Evolutionary conservation across 345 rosid species (phyloP), one percentile per base, ranked within the genome.

Genomic region (Pelargonium nanum): DNA sequence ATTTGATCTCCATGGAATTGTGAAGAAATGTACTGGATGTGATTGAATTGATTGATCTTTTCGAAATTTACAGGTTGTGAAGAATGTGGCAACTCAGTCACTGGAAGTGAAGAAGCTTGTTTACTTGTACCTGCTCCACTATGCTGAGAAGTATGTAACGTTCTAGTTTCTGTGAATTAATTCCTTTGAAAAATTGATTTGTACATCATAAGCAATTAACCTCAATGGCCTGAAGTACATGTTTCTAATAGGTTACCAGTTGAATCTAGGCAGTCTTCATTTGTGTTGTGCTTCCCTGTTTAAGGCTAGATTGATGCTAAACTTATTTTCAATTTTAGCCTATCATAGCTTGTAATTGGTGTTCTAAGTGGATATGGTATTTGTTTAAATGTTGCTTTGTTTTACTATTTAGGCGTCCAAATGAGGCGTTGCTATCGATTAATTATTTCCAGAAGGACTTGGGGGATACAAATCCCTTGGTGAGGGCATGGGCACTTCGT

Each of bases 401-500:
- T 56, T 55, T 69, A 60, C 50, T 61, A 15, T 58, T 57, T 60
- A 93, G 99, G 90, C 96, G 90, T 66, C 99, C 99, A 19, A 89
- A 80, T 74, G 99, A 93, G 78, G 96, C 99, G 22, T 79, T 93
- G 77, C 78, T 89, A 63, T 93, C 97, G 17, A 89, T 93, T 72
- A 93, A 93, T 57, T 93, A 77, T 60, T 93, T 93, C 74, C 99
- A 93, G 69, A 93, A 80, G 74, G 99, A 93, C 68, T 80, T 93
- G 83, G 94, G 97, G 65, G 99, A 93, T 78, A 73, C 96, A 22
- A 93, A 89, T 65, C 94, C 99, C 0, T 70, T 93, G 70, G 96
- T 93, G 67, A 81, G 99, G 66, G 99, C 99, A 40, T 87, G 99
- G 84, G 99, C 99, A 51, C 91, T 93, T 62, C 97, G 99, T 60